Conservation (phyloP, 1,284 basidiomycete genomes). For the Leccinum holopus region DNA sequence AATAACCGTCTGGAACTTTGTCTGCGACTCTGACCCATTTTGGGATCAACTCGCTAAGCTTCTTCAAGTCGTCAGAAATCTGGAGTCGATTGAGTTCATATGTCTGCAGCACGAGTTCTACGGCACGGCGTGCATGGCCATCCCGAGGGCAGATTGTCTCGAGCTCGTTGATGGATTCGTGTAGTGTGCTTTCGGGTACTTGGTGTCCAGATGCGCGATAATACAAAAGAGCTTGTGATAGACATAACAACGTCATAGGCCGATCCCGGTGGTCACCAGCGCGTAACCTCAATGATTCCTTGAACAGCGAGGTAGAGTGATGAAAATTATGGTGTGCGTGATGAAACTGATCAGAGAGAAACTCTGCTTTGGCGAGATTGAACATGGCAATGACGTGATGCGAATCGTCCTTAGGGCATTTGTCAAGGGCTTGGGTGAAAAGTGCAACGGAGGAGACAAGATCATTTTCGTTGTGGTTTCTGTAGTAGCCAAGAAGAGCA, state of each 20-base stretch:
- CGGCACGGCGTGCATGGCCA: conserved; percentile 4
- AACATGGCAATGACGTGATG: conserved; percentile 4
- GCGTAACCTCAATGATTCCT: conserved; percentile 5
- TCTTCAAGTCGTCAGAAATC: neutral
- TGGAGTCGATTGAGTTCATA: neutral
- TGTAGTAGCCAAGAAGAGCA: too few relatives aligned
- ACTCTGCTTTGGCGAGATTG: conserved; percentile 15
- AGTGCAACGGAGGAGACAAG: too few relatives aligned
- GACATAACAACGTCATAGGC: conserved; percentile 12
- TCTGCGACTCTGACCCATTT: neutral
- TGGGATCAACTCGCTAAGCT: conserved; percentile 5
- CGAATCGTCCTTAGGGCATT: conserved; percentile 3
- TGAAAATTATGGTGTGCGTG: neutral
- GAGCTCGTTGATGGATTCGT: neutral
- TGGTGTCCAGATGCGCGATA: neutral
- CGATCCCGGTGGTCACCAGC: conserved; percentile 4
- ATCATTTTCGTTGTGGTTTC: too few relatives aligned
- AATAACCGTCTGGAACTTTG: neutral
- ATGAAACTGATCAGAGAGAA: conserved; percentile 1
- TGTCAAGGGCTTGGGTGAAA: neutral
- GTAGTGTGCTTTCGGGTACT: neutral
- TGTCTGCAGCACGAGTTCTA: conserved; percentile 6
- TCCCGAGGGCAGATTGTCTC: neutral
- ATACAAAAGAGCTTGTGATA: conserved; percentile 11
- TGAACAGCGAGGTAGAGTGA: neutral